Evolutionary conservation across 257 asterid species (phyloP).

Genomic region (Solanum dulcamara): DNA sequence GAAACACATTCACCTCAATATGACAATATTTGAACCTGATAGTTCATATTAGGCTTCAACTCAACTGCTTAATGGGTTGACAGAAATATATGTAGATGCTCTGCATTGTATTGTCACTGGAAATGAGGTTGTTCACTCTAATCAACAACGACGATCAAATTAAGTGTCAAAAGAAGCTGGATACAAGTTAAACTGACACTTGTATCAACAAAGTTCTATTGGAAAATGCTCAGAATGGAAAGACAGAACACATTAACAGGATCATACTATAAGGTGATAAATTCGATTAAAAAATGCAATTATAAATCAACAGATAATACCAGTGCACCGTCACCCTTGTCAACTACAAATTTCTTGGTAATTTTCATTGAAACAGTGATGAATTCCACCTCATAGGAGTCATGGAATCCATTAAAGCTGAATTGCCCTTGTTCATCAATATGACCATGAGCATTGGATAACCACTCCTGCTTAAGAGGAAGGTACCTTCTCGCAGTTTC

Average conservation of each 20-base stretch:
- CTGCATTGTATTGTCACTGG: no score
- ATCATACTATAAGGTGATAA: neutral
- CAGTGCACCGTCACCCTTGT: slow-evolving; percentile 46
- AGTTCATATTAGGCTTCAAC: neutral
- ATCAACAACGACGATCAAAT: no score
- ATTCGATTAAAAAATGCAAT: neutral
- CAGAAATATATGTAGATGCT: no score
- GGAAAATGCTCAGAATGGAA: neutral
- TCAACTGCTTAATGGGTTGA: no score
- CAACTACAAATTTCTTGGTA: slow-evolving; percentile 47
- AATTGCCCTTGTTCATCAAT: slow-evolving; percentile 36
- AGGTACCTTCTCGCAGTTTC: slow-evolving; percentile 61
- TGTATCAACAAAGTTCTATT: no score
- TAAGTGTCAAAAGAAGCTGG: no score
- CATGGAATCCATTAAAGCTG: slow-evolving; percentile 63
- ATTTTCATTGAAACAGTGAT: slow-evolving; percentile 15
- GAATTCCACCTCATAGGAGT: slow-evolving; percentile 56
- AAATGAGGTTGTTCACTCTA: no score
- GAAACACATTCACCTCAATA: neutral
- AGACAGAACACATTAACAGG: neutral
- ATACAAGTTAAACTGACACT: no score
- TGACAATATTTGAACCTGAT: neutral
- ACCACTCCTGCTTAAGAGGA: slow-evolving; percentile 59
- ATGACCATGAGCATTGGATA: slow-evolving; percentile 43
- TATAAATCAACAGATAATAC: slow-evolving; percentile 30